Percentiles rank a stretch among this genome's conserved stretches.
phyloP scores from a whole-genome alignment of 768 basidiomycete genomes.

The Chlorophyllum brunneum region DNA sequence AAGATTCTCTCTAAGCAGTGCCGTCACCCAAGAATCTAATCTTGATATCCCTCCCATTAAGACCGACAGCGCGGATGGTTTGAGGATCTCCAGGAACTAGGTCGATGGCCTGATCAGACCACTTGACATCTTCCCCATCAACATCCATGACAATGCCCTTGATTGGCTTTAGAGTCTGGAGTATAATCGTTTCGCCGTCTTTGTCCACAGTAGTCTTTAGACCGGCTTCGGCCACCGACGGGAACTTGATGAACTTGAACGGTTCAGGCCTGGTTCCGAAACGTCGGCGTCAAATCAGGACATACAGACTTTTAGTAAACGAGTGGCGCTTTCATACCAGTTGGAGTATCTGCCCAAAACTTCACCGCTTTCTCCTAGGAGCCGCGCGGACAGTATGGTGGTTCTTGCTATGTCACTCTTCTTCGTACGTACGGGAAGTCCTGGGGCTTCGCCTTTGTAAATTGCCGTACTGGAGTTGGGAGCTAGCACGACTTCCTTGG shows the following conservation, averaged over 20 bases:
- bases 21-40: slow-evolving; percentile 76
- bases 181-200: slow-evolving; percentile 56
- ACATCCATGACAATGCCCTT: slow-evolving; percentile 86
- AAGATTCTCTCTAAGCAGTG: slow-evolving; percentile 37
- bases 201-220: slow-evolving; percentile 46
- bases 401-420: slow-evolving; percentile 58
- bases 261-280: slow-evolving; percentile 75
- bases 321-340: slow-evolving; percentile 44
- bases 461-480: slow-evolving; percentile 84
- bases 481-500: slow-evolving; percentile 49
- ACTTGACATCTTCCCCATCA: slow-evolving; percentile 66
- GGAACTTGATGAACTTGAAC: slow-evolving; percentile 89
- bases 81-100: slow-evolving; percentile 84
- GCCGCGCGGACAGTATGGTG: slow-evolving; percentile 69
- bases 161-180: slow-evolving; percentile 64
- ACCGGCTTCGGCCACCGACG: slow-evolving; percentile 52
- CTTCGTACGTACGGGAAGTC: slow-evolving; percentile 67
- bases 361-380: slow-evolving; percentile 49
- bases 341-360: slow-evolving; percentile 74
- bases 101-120: slow-evolving; percentile 91
- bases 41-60: slow-evolving; percentile 62
- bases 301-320: background rate
- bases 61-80: slow-evolving; percentile 57
- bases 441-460: slow-evolving; percentile 66
- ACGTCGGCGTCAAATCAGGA: background rate